Percentiles rank a stretch among this genome's conserved stretches.
Conservation (phyloP, 441 rosid species). For the Jatropha podagrica region DNA sequence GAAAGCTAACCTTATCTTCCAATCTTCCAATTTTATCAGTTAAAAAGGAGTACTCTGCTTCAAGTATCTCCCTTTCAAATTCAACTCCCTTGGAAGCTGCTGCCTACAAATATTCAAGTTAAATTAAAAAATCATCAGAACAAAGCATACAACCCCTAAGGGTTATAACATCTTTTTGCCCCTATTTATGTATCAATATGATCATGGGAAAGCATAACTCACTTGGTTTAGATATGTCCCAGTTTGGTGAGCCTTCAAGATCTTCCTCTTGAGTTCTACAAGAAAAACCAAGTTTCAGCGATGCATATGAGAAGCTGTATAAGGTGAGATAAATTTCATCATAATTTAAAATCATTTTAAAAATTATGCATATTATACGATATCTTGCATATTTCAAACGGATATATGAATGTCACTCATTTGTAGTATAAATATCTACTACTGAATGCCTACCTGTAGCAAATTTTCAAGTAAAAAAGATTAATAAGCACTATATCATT, state of each 20-base stretch:
- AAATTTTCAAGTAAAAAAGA: background rate
- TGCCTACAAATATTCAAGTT: conserved; percentile 42
- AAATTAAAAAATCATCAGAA: conserved; percentile 23
- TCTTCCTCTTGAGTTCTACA: conserved; percentile 66
- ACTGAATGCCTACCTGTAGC: background rate
- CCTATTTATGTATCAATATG: conserved; percentile 15
- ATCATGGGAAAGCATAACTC: conserved; percentile 26
- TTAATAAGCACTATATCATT: background rate
- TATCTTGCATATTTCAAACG: background rate
- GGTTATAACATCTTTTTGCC: background rate
- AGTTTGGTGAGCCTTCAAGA: conserved; percentile 39
- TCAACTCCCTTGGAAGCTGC: conserved; percentile 65
- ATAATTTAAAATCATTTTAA: conserved; percentile 6
- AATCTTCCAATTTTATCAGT: conserved; percentile 61
- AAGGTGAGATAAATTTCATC: background rate
- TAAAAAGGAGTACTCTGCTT: conserved; percentile 68
- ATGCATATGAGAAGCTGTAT: background rate
- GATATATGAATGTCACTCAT: background rate
- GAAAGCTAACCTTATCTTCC: conserved; percentile 72
- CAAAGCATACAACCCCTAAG: background rate
- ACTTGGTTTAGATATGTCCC: conserved; percentile 52
- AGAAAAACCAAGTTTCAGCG: conserved; percentile 11
- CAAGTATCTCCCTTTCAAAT: conserved; percentile 73
- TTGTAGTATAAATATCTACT: background rate
- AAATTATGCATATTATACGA: background rate